phyloP scores from a whole-genome alignment of 2,329 filamentous ascomycete species.

The Beauveria brongniartii region DNA sequence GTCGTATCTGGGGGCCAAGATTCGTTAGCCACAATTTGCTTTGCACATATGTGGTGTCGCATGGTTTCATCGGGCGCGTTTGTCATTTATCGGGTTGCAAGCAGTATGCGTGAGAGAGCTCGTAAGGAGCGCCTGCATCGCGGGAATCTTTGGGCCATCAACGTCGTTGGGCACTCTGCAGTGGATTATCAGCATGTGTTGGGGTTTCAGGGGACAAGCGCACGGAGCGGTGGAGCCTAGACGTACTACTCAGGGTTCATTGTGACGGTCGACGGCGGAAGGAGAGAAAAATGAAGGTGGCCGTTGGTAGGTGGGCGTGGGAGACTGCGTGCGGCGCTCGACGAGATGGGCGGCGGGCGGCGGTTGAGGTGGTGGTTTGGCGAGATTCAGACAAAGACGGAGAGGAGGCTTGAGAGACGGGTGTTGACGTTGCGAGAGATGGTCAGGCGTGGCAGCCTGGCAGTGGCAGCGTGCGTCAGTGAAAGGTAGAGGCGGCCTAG shows the following conservation, averaged over 20 bases:
- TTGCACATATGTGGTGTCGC: constrained; percentile 5
- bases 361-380: neutral
- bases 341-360: neutral
- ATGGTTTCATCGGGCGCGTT: neutral
- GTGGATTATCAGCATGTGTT: constrained; percentile 15
- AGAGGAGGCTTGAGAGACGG: neutral
- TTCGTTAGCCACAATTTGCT: constrained; percentile 16
- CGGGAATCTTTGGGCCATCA: neutral
- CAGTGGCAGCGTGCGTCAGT: constrained; percentile 20
- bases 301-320: neutral
- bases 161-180: constrained; percentile 9
- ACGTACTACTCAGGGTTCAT: constrained; percentile 94
- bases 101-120: neutral
- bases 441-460: neutral
- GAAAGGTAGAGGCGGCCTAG: constrained; percentile 19
- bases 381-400: neutral
- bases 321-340: neutral
- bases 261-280: constrained; percentile 33
- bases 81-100: neutral
- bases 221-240: constrained; percentile 18
- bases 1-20: constrained; percentile 75
- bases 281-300: constrained; percentile 2
- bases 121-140: neutral
- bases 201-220: constrained; percentile 16
- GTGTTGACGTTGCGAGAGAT: neutral